Percentiles rank a stretch among this genome's conserved stretches.
These are phyloP conservation scores for Neocatenulostroma microsporum DNA, from an alignment of 2,329 filamentous ascomycete genomes.

Conservation along the genomic window DNA sequence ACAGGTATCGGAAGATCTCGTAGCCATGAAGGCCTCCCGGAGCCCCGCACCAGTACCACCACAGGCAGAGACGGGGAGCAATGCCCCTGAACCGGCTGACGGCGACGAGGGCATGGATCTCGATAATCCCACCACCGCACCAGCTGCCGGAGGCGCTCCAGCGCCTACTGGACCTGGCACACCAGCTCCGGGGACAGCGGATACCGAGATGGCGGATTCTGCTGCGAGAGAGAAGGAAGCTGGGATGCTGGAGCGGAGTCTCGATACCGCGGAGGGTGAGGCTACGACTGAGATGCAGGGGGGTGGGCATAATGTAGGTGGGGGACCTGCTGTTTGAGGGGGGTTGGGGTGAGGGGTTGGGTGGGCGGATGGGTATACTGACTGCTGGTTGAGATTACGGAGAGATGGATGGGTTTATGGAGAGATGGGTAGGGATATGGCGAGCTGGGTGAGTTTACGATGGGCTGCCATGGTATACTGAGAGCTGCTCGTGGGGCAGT, in stretches of 20 bases:
- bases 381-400: no score
- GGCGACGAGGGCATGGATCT: no score
- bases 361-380: no score
- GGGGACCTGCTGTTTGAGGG: conserved; percentile 17
- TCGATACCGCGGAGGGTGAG: conserved; percentile 25
- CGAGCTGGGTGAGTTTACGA: not conserved
- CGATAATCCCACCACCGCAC: conserved; percentile 10
- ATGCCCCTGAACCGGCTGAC: no score
- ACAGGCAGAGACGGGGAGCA: no score
- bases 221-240: conserved; percentile 23
- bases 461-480: no score
- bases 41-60: no score
- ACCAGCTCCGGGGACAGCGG: conserved; percentile 9
- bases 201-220: conserved; percentile 22
- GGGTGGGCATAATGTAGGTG: conserved; percentile 14
- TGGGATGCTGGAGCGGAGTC: conserved; percentile 23
- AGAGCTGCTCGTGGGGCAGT: no score
- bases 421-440: not conserved
- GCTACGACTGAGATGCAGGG: conserved; percentile 21
- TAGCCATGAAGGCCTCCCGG: conserved; percentile 23
- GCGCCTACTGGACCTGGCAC: no score
- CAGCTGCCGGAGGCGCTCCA: conserved; percentile 5
- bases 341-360: conserved; percentile 13
- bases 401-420: no score
- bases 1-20: conserved; percentile 16